Conservation (phyloP, 495 filamentous ascomycete species). For the Staphylotrichum longicolle region DNA sequence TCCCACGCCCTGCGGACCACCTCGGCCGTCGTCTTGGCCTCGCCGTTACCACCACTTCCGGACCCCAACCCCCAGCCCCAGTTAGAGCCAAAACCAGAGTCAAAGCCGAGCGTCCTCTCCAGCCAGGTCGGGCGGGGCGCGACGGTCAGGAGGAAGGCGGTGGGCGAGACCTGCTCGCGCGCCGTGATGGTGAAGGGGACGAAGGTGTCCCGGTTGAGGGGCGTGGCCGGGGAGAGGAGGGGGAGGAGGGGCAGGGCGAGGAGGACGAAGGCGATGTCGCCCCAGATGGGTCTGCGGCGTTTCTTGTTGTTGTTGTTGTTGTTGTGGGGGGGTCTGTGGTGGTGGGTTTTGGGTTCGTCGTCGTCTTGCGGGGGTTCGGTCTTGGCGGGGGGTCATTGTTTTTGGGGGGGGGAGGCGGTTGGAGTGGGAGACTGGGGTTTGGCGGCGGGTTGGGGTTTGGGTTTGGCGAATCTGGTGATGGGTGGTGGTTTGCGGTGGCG, state of each 20-base stretch:
- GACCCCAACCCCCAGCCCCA: not conserved
- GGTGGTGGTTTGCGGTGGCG: constrained; percentile 6
- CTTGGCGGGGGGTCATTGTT: too few relatives aligned
- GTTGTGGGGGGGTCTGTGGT: not conserved
- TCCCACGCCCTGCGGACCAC: constrained; percentile 28
- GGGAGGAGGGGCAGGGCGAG: not conserved
- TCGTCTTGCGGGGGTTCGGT: too few relatives aligned
- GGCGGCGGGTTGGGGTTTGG: not conserved
- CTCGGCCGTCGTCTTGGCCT: not conserved
- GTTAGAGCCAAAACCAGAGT: too few relatives aligned
- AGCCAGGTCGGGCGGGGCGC: constrained; percentile 32
- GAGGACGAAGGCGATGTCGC: not conserved
- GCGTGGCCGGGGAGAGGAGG: constrained; percentile 1
- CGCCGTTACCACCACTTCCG: not conserved
- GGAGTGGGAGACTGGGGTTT: not conserved
- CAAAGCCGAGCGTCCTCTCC: too few relatives aligned
- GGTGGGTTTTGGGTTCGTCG: not conserved
- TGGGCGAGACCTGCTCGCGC: constrained; percentile 68
- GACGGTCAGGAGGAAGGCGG: constrained; percentile 72
- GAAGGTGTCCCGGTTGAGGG: constrained; percentile 53
- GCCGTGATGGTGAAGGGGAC: constrained; percentile 61
- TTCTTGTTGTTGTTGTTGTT: too few relatives aligned
- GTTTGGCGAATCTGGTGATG: not conserved
- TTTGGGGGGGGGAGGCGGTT: not conserved
- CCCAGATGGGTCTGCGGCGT: too few relatives aligned